These are phyloP conservation scores for Xanthoceras sorbifolium DNA, from an alignment of 345 rosid genomes.

Conservation along the genomic window DNA sequence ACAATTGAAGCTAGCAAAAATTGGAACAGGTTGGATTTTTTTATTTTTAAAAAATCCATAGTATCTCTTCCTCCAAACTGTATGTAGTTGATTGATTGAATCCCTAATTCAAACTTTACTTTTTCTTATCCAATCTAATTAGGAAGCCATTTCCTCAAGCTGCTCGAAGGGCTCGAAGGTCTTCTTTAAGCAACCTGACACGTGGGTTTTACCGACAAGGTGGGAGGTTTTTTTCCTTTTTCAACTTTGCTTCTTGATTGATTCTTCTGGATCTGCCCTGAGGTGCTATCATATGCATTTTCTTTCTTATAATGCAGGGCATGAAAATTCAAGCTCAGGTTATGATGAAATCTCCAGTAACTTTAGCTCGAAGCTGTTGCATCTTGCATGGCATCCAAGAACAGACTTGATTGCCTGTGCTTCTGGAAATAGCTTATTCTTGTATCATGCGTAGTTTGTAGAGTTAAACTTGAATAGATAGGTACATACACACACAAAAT, in stretches of 20 bases:
- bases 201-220: slow-evolving; percentile 62
- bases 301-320: slow-evolving; percentile 30
- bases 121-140: background rate
- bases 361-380: slow-evolving; percentile 53
- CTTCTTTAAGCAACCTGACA: slow-evolving; percentile 58
- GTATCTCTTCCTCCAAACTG: background rate
- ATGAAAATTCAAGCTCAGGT: slow-evolving; percentile 34
- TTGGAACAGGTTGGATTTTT: slow-evolving; percentile 44
- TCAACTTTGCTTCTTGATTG: background rate
- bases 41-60: background rate
- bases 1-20: slow-evolving; percentile 53
- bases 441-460: slow-evolving; percentile 44
- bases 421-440: slow-evolving; percentile 58
- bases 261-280: background rate
- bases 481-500: background rate
- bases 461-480: background rate
- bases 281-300: background rate
- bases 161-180: slow-evolving; percentile 48
- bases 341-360: slow-evolving; percentile 30
- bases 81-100: background rate
- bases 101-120: background rate
- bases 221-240: slow-evolving; percentile 8
- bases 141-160: slow-evolving; percentile 44
- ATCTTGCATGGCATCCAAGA: slow-evolving; percentile 65
- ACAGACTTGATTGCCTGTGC: slow-evolving; percentile 57